Evolutionary conservation across 176 grass and related monocot genomes (phyloP).

Genomic region (Triticum dicoccoides): DNA sequence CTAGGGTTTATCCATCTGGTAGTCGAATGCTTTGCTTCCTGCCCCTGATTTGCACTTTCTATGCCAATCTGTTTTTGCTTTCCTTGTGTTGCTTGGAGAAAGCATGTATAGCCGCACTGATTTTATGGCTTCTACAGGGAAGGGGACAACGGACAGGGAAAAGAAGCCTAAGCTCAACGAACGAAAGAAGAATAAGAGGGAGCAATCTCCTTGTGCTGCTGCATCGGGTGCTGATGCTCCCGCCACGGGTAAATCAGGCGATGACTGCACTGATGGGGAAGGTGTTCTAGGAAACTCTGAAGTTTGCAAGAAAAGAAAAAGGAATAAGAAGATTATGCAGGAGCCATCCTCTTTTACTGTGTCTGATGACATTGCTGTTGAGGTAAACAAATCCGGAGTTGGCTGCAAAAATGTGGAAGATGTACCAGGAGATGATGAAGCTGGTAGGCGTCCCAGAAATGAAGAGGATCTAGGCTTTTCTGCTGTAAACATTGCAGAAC

Average conservation of each 20-base stretch:
- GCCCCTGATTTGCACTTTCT: background rate
- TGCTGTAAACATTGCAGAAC: background rate
- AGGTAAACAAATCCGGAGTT: background rate
- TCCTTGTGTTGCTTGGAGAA: background rate
- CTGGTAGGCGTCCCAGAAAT: background rate
- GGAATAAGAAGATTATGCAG: too few species aligned
- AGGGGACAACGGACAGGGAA: background rate
- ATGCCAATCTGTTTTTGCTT: background rate
- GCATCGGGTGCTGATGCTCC: background rate
- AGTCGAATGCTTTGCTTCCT: background rate
- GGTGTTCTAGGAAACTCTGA: background rate
- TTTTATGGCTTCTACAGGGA: background rate
- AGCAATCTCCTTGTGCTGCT: background rate
- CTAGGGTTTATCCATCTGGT: background rate
- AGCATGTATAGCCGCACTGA: background rate
- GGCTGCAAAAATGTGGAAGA: slow-evolving; percentile 1
- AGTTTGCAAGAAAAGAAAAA: slow-evolving; percentile 4
- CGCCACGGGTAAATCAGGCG: background rate
- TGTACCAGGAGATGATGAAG: slow-evolving; percentile 3
- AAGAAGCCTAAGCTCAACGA: slow-evolving; percentile 17
- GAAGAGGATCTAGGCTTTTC: background rate
- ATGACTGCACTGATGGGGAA: background rate
- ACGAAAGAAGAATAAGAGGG: slow-evolving; percentile 13
- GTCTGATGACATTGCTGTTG: background rate
- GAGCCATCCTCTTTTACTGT: background rate